Evolutionary conservation across 345 rosid genomes (phyloP).

Genomic region (Bruguiera sexangula): DNA sequence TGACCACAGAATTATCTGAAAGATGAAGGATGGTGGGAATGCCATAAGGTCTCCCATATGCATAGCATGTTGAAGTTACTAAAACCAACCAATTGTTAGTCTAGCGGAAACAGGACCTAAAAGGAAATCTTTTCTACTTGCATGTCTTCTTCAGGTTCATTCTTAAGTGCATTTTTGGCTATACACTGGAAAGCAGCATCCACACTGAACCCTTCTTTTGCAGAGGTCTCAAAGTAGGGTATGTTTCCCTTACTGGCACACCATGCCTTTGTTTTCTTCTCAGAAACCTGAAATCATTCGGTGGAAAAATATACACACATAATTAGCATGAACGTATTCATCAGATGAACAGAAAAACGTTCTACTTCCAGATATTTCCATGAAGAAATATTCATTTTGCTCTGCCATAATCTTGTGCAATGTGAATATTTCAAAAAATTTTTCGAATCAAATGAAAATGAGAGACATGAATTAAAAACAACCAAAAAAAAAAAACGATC

Average conservation of each 20-base stretch:
- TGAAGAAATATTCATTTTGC: not conserved
- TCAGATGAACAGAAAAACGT: not conserved
- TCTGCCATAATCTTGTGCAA: not conserved
- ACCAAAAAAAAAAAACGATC: constrained; percentile 13
- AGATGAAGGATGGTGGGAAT: not conserved
- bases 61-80: too few relatives aligned
- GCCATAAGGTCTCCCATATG: too few relatives aligned
- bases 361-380: not conserved
- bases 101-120: too few relatives aligned
- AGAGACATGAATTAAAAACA: not conserved
- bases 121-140: constrained; percentile 28
- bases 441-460: not conserved
- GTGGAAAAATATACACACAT: not conserved
- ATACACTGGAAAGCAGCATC: constrained; percentile 81
- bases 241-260: constrained; percentile 89
- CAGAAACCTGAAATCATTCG: constrained; percentile 54
- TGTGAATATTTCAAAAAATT: not conserved
- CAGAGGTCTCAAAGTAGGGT: constrained; percentile 89
- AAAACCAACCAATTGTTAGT: too few relatives aligned
- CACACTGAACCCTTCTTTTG: constrained; percentile 89
- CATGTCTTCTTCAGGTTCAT: constrained; percentile 87
- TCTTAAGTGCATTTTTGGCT: constrained; percentile 83
- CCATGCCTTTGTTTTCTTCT: constrained; percentile 93
- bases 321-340: not conserved
- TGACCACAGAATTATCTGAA: not conserved